These are phyloP conservation scores for Pyrus betulifolia DNA, from an alignment of 306 rosid genomes.

Conservation along the genomic window DNA sequence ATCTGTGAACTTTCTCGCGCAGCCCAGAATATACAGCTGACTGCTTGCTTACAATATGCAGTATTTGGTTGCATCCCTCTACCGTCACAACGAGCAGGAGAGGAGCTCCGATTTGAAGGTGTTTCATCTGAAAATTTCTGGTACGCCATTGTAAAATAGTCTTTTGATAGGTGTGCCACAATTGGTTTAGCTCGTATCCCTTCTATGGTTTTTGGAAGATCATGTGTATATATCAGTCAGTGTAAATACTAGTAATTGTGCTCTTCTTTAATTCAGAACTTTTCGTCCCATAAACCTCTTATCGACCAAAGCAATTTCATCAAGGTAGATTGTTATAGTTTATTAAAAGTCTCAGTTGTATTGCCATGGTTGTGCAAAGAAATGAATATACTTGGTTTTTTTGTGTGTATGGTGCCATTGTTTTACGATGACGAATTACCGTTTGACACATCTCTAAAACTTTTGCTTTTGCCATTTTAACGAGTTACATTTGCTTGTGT, in stretches of 20 bases:
- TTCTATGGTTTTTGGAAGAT: not conserved
- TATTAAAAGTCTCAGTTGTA: no score
- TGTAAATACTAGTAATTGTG: not conserved
- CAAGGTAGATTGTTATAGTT: not conserved
- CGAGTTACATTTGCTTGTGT: no score
- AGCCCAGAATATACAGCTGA: not conserved
- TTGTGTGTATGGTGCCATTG: no score
- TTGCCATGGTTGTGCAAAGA: no score
- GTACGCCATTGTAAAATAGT: not conserved
- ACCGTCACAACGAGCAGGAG: not conserved
- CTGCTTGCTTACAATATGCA: not conserved
- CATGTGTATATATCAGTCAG: not conserved
- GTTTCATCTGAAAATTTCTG: not conserved
- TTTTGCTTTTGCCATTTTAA: no score
- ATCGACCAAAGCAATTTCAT: not conserved
- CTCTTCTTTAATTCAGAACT: not conserved
- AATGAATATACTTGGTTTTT: no score
- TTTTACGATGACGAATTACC: fast-evolving
- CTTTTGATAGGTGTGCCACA: not conserved
- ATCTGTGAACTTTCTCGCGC: not conserved
- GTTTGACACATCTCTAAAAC: not conserved
- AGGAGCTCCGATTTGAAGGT: not conserved
- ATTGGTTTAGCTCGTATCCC: not conserved
- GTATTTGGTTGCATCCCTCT: constrained; percentile 6
- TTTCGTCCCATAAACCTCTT: not conserved